Evolutionary conservation across 306 rosid species (phyloP), one percentile per base, ranked within the genome.

Genomic region (Cucurbita ficifolia): DNA sequence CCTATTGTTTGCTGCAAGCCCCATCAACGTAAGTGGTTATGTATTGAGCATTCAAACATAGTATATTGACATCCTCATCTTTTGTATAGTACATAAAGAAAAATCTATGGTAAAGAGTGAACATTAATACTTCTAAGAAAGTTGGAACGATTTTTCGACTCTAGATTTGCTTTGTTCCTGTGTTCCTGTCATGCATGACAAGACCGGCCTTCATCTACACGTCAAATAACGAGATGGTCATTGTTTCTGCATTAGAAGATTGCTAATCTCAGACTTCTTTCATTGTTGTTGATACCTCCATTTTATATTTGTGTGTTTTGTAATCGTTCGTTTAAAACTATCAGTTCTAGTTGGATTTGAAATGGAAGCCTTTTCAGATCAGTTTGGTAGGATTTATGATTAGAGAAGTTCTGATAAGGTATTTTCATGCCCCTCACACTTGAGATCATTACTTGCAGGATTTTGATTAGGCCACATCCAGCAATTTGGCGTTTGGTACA

Each of bases 401-500:
- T 38, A n/a, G 40, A 29, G 33, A 29, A 63, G 16, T 39, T 40
- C 71, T 68, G 12, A 70, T 14, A 5, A 51, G 17, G 43, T 48
- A 4, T 21, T 68, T 22, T 46, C 14, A 45, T n/a, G 1, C 40
- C 43, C 19, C 14, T 68, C 73, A 48, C 43, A 2, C 36, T 8
- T 74, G 42, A 11, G 72, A 4, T 63, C 36, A 54, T 81, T 72
- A 43, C 73, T 70, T 83, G 65, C 91, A 95, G 99, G 89, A 87
- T 95, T 83, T 92, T 95, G 73, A 95, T 95, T 67, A 81, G 99
- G 81, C 99, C 99, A 13, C 99, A 95, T 87, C 99, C 99, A 40
- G 99, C 99, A 74, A 85, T 95, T 45, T 95, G 99, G 99, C 99
- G 97, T 76, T 77, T 95, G 84, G 99, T 91, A 56, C 99, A 95